Percentiles rank a stretch among this genome's conserved stretches.
Conservation (phyloP, 306 rosid species). For the Oxytropis ochrocephala region DNA sequence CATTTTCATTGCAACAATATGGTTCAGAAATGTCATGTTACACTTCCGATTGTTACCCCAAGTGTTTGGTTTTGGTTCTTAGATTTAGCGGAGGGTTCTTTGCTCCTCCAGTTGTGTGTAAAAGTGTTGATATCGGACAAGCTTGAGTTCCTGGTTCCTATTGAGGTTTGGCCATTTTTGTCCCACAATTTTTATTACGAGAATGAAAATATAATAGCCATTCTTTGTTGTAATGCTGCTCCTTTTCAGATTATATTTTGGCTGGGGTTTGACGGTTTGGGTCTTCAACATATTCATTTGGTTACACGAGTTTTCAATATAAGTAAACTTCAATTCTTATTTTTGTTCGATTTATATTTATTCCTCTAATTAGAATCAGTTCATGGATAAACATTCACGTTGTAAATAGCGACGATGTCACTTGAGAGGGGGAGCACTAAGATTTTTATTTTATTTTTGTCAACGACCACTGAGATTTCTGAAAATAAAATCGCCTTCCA, state of each 20-base stretch:
- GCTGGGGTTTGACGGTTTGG: conserved; percentile 9
- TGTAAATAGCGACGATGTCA: no score
- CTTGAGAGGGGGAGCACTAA: no score
- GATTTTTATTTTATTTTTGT: no score
- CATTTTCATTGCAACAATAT: conserved; percentile 17
- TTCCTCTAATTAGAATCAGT: no score
- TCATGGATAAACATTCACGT: no score
- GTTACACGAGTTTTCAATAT: no score
- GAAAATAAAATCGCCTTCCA: no score
- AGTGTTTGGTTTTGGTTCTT: conserved; percentile 40
- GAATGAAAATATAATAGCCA: conserved; percentile 35
- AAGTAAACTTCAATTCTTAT: no score
- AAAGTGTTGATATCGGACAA: conserved; percentile 34
- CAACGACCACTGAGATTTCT: no score
- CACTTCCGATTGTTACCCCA: conserved; percentile 28
- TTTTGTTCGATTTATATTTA: no score
- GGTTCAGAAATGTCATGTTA: conserved; percentile 31
- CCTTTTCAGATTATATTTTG: background rate
- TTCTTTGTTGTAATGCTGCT: conserved; percentile 28
- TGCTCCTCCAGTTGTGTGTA: conserved; percentile 16
- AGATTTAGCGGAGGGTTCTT: conserved; percentile 43
- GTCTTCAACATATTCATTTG: background rate
- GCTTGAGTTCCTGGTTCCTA: conserved; percentile 32
- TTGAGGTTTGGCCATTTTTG: conserved; percentile 52
- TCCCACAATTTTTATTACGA: conserved; percentile 12